phyloP scores from a whole-genome alignment of 495 filamentous ascomycete species.

The Aspergillus leporis region DNA sequence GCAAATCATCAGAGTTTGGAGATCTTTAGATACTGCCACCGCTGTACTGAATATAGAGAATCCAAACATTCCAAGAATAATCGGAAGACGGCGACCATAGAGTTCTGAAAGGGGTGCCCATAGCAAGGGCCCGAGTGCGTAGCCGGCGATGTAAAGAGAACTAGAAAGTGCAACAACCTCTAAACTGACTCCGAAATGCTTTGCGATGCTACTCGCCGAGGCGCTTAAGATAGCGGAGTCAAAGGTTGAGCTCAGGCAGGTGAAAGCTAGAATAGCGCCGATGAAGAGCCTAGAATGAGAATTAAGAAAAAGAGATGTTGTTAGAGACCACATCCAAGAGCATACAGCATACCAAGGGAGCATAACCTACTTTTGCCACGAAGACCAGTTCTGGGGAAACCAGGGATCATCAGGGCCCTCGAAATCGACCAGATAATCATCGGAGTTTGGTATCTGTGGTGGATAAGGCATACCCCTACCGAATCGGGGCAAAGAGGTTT shows the following conservation, averaged over 20 bases:
- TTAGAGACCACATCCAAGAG: not conserved
- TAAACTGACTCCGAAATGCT: conserved; percentile 49
- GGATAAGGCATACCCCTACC: conserved; percentile 80
- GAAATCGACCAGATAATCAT: conserved; percentile 78
- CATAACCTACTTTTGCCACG: conserved; percentile 9
- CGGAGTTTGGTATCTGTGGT: conserved; percentile 64
- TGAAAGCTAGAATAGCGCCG: conserved; percentile 38
- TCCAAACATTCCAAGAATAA: conserved; percentile 53
- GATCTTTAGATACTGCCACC: conserved; percentile 60
- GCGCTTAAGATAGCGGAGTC: conserved; percentile 37
- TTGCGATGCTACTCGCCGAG: conserved; percentile 42
- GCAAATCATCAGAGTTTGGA: conserved; percentile 65
- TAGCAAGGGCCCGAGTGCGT: conserved; percentile 58
- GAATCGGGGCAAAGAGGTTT: conserved; percentile 45
- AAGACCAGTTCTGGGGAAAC: conserved; percentile 18
- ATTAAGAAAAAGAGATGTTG: not conserved
- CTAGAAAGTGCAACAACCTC: conserved; percentile 41
- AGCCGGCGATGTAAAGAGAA: conserved; percentile 58
- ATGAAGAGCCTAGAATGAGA: conserved; percentile 14
- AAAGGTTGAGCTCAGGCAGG: conserved; percentile 41
- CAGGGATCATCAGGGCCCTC: conserved; percentile 9
- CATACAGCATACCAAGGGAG: not conserved
- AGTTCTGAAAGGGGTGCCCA: conserved; percentile 70
- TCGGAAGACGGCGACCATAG: conserved; percentile 56
- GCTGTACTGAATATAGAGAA: conserved; percentile 60